These are phyloP conservation scores for Trametes hirsuta DNA, from an alignment of 1,284 basidiomycete genomes.

Conservation along the genomic window DNA sequence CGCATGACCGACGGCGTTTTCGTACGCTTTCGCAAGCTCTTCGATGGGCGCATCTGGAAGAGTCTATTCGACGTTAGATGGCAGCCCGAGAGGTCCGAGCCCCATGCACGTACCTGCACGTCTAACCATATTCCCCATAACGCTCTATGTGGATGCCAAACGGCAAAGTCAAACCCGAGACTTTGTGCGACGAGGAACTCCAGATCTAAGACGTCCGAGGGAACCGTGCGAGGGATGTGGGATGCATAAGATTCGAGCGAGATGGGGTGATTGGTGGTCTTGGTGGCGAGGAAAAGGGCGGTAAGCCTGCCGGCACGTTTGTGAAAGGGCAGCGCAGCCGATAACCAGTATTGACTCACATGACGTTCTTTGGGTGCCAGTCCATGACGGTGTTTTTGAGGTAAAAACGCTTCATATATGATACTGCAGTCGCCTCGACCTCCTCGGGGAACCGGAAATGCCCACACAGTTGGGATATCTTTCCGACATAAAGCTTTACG, in stretches of 20 bases:
- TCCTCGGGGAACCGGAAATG: constrained; percentile 89
- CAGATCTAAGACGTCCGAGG: constrained; percentile 85
- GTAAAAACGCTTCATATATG: constrained; percentile 96
- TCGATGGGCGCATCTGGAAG: constrained; percentile 50
- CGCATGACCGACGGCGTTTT: constrained; percentile 63
- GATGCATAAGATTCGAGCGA: constrained; percentile 84
- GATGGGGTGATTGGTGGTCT: constrained; percentile 94
- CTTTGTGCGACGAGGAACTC: constrained; percentile 97
- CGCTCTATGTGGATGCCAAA: constrained; percentile 89
- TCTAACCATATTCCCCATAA: constrained; percentile 92
- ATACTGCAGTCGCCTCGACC: constrained; percentile 91
- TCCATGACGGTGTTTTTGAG: constrained; percentile 99
- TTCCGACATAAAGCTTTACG: constrained; percentile 88
- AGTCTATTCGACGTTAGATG: constrained; percentile 41
- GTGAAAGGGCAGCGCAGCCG: background rate
- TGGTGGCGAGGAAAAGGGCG: constrained; percentile 92
- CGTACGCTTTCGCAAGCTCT: constrained; percentile 53
- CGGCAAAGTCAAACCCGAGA: constrained; percentile 90
- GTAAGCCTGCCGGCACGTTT: constrained; percentile 74
- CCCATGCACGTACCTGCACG: constrained; percentile 66
- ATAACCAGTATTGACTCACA: constrained; percentile 56
- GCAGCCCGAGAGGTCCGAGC: background rate
- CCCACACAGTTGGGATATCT: constrained; percentile 84
- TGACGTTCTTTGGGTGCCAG: constrained; percentile 98
- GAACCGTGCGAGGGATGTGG: constrained; percentile 77